phyloP scores from a whole-genome alignment of 139 green algal species.

The Chlamydomonas asymmetrica region DNA sequence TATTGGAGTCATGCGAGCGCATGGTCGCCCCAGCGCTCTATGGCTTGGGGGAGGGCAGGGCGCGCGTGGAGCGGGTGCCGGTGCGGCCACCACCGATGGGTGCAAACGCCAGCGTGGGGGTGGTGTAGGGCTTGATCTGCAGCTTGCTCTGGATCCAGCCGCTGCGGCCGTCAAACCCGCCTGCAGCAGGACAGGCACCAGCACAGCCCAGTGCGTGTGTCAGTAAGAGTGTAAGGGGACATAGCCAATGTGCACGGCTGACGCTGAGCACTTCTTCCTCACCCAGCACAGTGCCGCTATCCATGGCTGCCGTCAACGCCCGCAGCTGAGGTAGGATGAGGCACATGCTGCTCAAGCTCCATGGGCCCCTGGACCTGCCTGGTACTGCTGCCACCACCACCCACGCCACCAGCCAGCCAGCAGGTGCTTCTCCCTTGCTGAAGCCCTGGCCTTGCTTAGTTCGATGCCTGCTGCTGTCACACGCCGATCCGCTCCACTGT shows the following conservation, averaged over 20 bases:
- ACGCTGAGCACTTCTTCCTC: neutral
- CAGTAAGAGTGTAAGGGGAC: neutral
- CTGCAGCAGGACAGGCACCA: no score
- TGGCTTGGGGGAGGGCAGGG: constrained; percentile 34
- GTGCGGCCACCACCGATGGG: neutral
- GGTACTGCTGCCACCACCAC: no score
- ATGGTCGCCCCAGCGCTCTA: no score
- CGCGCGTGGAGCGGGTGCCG: constrained; percentile 24
- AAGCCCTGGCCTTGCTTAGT: no score
- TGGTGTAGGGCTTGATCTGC: constrained; percentile 65
- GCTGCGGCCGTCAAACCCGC: constrained; percentile 69
- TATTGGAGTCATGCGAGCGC: no score
- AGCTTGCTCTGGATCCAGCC: constrained; percentile 81
- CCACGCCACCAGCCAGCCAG: no score
- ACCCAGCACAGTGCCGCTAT: neutral
- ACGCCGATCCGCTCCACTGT: no score
- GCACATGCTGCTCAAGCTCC: neutral
- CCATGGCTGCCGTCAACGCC: neutral
- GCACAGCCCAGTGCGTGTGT: constrained; percentile 23
- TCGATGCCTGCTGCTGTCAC: no score
- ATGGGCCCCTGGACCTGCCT: no score
- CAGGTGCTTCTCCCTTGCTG: no score
- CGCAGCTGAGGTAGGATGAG: constrained; percentile 2
- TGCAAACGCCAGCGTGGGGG: constrained; percentile 32
- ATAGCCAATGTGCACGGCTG: neutral